These are phyloP conservation scores for Pseudonitzschia pungens DNA, from an alignment of 108 stramenopile genomes.

Conservation along the genomic window DNA sequence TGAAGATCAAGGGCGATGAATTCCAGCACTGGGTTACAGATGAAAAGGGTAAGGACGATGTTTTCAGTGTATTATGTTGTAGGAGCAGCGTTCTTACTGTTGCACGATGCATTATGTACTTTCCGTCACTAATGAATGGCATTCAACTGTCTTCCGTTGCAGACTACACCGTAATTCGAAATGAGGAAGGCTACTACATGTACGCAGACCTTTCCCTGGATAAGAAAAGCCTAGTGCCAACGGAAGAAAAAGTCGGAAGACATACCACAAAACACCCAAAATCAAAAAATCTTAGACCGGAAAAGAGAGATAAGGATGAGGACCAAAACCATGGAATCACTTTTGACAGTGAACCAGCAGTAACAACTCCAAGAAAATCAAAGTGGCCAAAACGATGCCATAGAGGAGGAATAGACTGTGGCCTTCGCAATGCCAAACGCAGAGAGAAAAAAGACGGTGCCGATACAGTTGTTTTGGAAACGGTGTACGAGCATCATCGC, in stretches of 20 bases:
- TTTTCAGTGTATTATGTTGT: no score
- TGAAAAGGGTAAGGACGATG: not conserved
- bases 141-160: not conserved
- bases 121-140: not conserved
- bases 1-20: constrained; percentile 18
- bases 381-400: not conserved
- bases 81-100: no score
- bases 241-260: not conserved
- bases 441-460: not conserved
- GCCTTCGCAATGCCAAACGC: not conserved
- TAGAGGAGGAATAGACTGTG: not conserved
- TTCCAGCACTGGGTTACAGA: not conserved
- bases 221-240: not conserved
- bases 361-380: not conserved
- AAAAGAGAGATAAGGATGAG: not conserved
- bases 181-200: not conserved
- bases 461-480: not conserved
- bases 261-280: not conserved
- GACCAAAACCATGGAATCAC: not conserved
- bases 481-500: not conserved
- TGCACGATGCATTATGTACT: not conserved
- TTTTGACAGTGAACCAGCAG: not conserved
- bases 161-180: constrained; percentile 7
- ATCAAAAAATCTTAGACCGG: not conserved
- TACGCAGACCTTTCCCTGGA: constrained; percentile 1